Percentiles rank a stretch among this genome's conserved stretches.
These are phyloP conservation scores for Aquanectria penicillioides DNA, from an alignment of 2,329 filamentous ascomycete species.

Conservation along the genomic window DNA sequence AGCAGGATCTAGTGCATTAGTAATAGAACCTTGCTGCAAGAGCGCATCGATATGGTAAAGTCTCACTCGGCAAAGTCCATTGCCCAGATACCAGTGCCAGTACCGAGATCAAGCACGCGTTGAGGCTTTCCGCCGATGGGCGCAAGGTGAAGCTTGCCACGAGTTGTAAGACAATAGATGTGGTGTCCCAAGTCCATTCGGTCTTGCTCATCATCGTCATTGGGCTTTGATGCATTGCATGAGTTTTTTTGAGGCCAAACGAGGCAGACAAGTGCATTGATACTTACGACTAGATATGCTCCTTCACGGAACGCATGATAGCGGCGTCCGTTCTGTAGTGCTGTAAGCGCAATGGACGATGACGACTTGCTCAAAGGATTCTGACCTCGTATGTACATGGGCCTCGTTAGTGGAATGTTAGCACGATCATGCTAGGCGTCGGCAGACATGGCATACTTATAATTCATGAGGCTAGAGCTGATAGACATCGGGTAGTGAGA, in stretches of 20 bases:
- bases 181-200: slow-evolving; percentile 20
- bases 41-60: no score
- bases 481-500: slow-evolving; percentile 4
- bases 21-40: no score
- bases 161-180: slow-evolving; percentile 6
- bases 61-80: slow-evolving; percentile 23
- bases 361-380: background rate
- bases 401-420: background rate
- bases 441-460: background rate
- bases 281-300: slow-evolving; percentile 19
- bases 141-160: slow-evolving; percentile 8
- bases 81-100: slow-evolving; percentile 19
- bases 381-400: slow-evolving; percentile 15
- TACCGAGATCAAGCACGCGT: slow-evolving; percentile 18
- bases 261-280: background rate
- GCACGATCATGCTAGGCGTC: no score
- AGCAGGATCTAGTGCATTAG: background rate
- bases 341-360: background rate
- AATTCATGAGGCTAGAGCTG: slow-evolving; percentile 12
- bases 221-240: slow-evolving; percentile 9
- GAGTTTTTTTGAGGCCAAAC: background rate
- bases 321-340: slow-evolving; percentile 13
- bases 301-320: slow-evolving; percentile 21
- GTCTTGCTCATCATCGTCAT: slow-evolving; percentile 21
- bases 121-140: slow-evolving; percentile 4